Evolutionary conservation across 441 rosid species (phyloP).

Genomic region (Pelargonium fulgidum): DNA sequence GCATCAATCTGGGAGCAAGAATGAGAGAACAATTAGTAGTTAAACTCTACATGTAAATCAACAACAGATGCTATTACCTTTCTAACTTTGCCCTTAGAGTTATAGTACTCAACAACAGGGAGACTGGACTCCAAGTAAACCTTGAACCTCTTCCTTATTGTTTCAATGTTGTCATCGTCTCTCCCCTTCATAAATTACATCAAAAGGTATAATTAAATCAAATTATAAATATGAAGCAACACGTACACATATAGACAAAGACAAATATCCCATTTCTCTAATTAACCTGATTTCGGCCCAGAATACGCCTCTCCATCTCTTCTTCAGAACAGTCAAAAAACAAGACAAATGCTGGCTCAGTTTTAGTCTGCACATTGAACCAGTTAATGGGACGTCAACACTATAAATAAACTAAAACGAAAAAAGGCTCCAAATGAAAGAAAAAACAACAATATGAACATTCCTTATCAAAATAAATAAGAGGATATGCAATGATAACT

Average conservation of each 20-base stretch:
- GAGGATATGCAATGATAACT: too few relatives aligned
- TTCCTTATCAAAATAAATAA: too few relatives aligned
- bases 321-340: constrained; percentile 76
- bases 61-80: constrained; percentile 43
- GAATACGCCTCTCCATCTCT: constrained; percentile 71
- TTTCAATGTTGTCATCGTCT: constrained; percentile 85
- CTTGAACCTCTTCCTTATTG: constrained; percentile 74
- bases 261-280: background rate
- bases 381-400: background rate
- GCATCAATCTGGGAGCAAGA: constrained; percentile 56
- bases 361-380: constrained; percentile 49
- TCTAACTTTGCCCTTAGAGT: constrained; percentile 64
- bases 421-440: background rate
- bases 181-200: constrained; percentile 51
- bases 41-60: constrained; percentile 8
- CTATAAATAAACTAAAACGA: background rate
- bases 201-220: background rate
- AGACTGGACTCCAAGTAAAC: constrained; percentile 77
- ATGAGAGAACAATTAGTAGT: too few relatives aligned
- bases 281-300: constrained; percentile 75
- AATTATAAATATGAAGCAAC: background rate
- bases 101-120: constrained; percentile 60
- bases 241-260: background rate
- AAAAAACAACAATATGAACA: background rate
- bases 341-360: constrained; percentile 62